phyloP scores from a whole-genome alignment of 176 grass and related monocot genomes.

The Alloteropsis semialata region DNA sequence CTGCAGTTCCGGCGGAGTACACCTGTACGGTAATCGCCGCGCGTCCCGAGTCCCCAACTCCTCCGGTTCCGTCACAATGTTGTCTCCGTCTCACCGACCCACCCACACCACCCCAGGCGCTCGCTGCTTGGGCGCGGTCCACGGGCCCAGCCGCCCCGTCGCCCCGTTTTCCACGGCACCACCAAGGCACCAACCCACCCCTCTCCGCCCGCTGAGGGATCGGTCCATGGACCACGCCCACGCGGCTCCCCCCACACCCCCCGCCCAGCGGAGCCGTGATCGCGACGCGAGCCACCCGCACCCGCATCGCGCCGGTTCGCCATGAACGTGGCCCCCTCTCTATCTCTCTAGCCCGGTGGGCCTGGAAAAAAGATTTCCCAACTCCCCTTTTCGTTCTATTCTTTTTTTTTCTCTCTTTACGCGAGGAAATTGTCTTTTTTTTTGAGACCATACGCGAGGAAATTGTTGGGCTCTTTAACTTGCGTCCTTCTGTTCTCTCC shows the following conservation, averaged over 20 bases:
- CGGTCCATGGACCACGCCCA: not conserved
- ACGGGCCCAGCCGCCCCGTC: not conserved
- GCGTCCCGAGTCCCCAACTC: not conserved
- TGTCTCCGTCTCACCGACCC: no score
- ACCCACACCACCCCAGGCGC: no score
- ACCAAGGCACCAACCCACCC: no score
- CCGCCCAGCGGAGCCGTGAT: constrained; percentile 12
- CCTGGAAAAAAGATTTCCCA: not conserved
- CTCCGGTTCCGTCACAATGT: constrained; percentile 4
- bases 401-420: not conserved
- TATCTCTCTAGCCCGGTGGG: not conserved
- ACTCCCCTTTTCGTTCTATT: not conserved
- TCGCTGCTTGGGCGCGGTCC: not conserved
- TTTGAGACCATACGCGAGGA: no score
- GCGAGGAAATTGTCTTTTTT: no score
- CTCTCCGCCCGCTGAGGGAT: fast-evolving
- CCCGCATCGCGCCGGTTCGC: not conserved
- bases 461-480: constrained; percentile 29
- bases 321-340: not conserved
- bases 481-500: constrained; percentile 8
- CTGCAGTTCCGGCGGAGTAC: not conserved
- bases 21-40: not conserved
- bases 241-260: no score
- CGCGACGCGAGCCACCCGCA: constrained; percentile 17
- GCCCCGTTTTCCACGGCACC: not conserved